A percentile compares a stretch with the other conserved stretches of the same genome.
Conservation (phyloP, 495 filamentous ascomycete genomes). For the Bombardia bombarda region DNA sequence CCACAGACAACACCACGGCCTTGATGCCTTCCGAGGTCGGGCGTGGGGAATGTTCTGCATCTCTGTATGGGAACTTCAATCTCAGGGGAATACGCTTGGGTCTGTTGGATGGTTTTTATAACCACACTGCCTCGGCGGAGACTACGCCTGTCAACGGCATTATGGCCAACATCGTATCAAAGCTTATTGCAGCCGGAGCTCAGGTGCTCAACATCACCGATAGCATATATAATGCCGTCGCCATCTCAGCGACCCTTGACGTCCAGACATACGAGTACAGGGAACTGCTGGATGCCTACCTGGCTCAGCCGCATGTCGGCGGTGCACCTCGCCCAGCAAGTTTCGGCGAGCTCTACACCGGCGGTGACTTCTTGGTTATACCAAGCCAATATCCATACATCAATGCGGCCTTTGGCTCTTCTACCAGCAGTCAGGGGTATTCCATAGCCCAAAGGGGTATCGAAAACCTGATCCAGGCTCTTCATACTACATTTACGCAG, state of each 20-base stretch:
- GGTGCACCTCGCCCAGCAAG: conserved; percentile 24
- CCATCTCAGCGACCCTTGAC: conserved; percentile 38
- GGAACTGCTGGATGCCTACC: conserved; percentile 38
- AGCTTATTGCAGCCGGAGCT: conserved; percentile 26
- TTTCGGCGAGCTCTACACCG: conserved; percentile 37
- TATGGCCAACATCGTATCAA: conserved; percentile 28
- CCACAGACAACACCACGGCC: conserved; percentile 35
- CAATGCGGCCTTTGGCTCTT: conserved; percentile 39
- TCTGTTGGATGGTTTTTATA: conserved; percentile 42
- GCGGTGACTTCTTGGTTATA: conserved; percentile 44
- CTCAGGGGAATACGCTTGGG: conserved; percentile 39
- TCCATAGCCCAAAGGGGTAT: conserved; percentile 33
- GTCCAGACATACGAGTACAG: conserved; percentile 53
- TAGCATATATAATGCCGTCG: conserved; percentile 40
- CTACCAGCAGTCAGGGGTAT: conserved; percentile 40
- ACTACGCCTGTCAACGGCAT: conserved; percentile 44
- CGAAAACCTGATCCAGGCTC: conserved; percentile 33
- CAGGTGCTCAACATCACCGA: conserved; percentile 42
- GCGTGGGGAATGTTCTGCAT: too few species aligned
- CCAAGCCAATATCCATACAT: conserved; percentile 48
- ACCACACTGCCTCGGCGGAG: conserved; percentile 34
- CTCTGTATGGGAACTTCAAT: conserved; percentile 21
- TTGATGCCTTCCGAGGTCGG: conserved; percentile 24
- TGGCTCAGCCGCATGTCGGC: conserved; percentile 27
- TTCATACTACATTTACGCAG: conserved; percentile 38